Conservation (phyloP, 2,329 filamentous ascomycete species). For the Arthrobotrys megalospora region DNA sequence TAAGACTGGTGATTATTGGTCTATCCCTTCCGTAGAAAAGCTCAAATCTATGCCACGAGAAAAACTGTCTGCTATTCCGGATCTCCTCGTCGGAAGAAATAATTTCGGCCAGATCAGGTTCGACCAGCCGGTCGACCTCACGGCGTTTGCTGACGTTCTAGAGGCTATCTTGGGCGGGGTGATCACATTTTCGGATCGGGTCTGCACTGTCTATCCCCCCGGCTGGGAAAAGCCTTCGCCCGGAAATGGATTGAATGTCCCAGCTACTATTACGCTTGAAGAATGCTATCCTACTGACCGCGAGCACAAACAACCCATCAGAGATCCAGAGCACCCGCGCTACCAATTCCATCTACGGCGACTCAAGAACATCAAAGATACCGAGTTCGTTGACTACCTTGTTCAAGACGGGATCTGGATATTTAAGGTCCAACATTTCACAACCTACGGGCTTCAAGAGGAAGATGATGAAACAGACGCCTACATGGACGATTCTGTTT, state of each 20-base stretch:
- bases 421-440: slow-evolving; percentile 96
- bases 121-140: slow-evolving; percentile 85
- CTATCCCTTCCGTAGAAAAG: slow-evolving; percentile 81
- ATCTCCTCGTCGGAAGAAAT: slow-evolving; percentile 85
- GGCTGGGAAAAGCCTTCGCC: slow-evolving; percentile 83
- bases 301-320: slow-evolving; percentile 70
- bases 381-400: slow-evolving; percentile 86
- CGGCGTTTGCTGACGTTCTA: slow-evolving; percentile 76
- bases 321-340: slow-evolving; percentile 72
- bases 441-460: slow-evolving; percentile 87
- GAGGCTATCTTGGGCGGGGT: slow-evolving; percentile 84
- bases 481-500: slow-evolving; percentile 56
- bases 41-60: slow-evolving; percentile 84
- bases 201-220: slow-evolving; percentile 86
- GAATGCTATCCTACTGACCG: slow-evolving; percentile 90
- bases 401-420: slow-evolving; percentile 86
- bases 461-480: slow-evolving; percentile 78
- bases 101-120: slow-evolving; percentile 87
- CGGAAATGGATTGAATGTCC: slow-evolving; percentile 92
- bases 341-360: slow-evolving; percentile 87
- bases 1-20: slow-evolving; percentile 85
- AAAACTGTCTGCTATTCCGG: slow-evolving; percentile 80
- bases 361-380: slow-evolving; percentile 83
- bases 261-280: slow-evolving; percentile 86
- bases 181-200: slow-evolving; percentile 81